Conservation (phyloP, 2,329 filamentous ascomycete species). For the Penicillium sp. region DNA sequence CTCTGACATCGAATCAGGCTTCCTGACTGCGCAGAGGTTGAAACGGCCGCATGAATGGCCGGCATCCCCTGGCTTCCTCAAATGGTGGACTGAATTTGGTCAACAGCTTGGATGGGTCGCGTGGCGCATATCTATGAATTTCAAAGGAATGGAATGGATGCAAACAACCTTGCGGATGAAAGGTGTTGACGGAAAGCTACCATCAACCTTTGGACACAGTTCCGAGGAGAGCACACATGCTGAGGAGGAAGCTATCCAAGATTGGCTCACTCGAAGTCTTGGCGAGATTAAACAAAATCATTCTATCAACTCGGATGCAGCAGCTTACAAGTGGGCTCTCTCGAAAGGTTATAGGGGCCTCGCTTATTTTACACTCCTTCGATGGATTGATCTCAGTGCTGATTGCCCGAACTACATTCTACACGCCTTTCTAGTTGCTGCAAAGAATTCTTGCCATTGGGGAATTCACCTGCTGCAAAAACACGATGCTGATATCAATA, state of each 20-base stretch:
- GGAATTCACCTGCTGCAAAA: conserved; percentile 12
- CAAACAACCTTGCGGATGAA: conserved; percentile 2
- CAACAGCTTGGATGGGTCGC: conserved; percentile 23
- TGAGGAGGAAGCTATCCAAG: conserved; percentile 3
- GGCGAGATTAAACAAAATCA: conserved; percentile 3
- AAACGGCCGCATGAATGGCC: conserved; percentile 8
- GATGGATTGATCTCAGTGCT: conserved; percentile 13
- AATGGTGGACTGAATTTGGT: conserved; percentile 17
- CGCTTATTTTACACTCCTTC: conserved; percentile 13
- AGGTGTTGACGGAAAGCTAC: background rate
- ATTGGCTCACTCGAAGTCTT: conserved; percentile 15
- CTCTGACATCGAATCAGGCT: conserved; percentile 9
- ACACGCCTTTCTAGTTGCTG: conserved; percentile 9
- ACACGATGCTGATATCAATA: conserved; percentile 16
- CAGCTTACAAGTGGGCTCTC: conserved; percentile 12
- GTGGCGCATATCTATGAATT: conserved; percentile 16
- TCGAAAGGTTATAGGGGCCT: conserved; percentile 8
- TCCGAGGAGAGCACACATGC: background rate
- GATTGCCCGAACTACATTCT: conserved; percentile 4
- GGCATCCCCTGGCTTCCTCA: background rate
- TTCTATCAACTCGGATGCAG: background rate
- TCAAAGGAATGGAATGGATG: conserved; percentile 1
- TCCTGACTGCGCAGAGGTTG: conserved; percentile 1
- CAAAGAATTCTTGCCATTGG: conserved; percentile 6
- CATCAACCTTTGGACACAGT: background rate